Evolutionary conservation across 1,139 yeast species (phyloP).

Genomic region (Suhomyces yuchorum): DNA sequence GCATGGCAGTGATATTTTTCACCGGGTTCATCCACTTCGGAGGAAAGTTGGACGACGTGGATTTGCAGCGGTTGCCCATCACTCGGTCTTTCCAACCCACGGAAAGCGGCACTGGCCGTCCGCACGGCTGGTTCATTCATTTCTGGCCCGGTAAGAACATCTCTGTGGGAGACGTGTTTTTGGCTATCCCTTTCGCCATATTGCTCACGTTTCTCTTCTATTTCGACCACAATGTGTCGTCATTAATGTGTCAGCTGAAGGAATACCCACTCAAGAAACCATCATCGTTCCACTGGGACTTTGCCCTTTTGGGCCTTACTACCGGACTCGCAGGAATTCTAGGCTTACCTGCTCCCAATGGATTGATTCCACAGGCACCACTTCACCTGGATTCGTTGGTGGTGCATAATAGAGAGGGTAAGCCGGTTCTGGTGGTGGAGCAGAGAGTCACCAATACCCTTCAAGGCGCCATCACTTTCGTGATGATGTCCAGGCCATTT

Average conservation of each 20-base stretch:
- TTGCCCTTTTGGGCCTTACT: constrained; percentile 76
- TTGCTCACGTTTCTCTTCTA: constrained; percentile 81
- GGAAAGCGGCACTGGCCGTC: constrained; percentile 34
- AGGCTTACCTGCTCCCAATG: constrained; percentile 96
- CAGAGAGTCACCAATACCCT: constrained; percentile 82
- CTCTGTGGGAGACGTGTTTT: constrained; percentile 70
- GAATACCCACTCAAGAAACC: constrained; percentile 84
- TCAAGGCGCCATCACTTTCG: constrained; percentile 83
- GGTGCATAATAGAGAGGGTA: constrained; percentile 53
- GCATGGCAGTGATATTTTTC: constrained; percentile 80
- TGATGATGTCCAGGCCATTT: constrained; percentile 88
- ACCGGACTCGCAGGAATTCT: constrained; percentile 85
- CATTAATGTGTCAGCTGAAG: constrained; percentile 85
- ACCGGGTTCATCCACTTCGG: constrained; percentile 92
- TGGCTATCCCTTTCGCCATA: constrained; percentile 91
- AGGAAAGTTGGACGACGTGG: constrained; percentile 56
- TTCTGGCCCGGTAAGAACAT: constrained; percentile 69
- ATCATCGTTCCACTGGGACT: constrained; percentile 91
- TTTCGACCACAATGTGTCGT: constrained; percentile 93
- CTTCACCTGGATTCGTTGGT: constrained; percentile 81
- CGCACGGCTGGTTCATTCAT: constrained; percentile 73
- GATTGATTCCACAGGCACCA: constrained; percentile 96
- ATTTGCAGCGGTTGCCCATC: constrained; percentile 67
- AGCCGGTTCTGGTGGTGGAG: constrained; percentile 70
- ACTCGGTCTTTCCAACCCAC: constrained; percentile 80